phyloP scores from a whole-genome alignment of 306 rosid genomes.

The Quercus variabilis region DNA sequence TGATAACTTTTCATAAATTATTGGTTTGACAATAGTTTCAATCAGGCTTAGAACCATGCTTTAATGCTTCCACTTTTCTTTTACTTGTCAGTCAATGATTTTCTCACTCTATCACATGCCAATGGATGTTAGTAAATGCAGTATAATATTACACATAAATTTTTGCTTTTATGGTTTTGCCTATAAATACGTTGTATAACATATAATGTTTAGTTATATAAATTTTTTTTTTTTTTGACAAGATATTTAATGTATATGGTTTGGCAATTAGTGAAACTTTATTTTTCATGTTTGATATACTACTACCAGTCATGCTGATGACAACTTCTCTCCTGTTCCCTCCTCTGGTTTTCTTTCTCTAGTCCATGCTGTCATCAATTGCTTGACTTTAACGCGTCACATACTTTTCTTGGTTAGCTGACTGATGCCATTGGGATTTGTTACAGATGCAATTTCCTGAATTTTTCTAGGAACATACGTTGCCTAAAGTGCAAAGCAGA shows the following conservation, averaged over 20 bases:
- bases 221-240: no score
- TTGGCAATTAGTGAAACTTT: background rate
- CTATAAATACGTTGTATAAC: background rate
- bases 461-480: constrained; percentile 60
- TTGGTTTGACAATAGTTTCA: background rate
- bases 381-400: constrained; percentile 1
- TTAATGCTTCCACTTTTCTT: background rate
- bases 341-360: background rate
- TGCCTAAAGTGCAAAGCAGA: constrained; percentile 72
- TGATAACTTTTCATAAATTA: no score
- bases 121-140: background rate
- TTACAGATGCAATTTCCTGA: constrained; percentile 78
- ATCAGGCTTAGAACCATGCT: background rate
- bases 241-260: background rate
- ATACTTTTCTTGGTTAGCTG: constrained; percentile 14
- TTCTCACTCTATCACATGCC: background rate
- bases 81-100: background rate
- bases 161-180: background rate
- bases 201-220: background rate
- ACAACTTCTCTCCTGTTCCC: background rate
- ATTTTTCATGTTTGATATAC: background rate
- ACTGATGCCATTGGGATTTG: constrained; percentile 29
- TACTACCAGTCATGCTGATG: background rate
- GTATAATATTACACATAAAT: background rate
- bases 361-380: constrained; percentile 14